Evolutionary conservation across 140 eudicot species (phyloP), one percentile per base, ranked within the genome.

Genomic region (Bidens hawaiensis): DNA sequence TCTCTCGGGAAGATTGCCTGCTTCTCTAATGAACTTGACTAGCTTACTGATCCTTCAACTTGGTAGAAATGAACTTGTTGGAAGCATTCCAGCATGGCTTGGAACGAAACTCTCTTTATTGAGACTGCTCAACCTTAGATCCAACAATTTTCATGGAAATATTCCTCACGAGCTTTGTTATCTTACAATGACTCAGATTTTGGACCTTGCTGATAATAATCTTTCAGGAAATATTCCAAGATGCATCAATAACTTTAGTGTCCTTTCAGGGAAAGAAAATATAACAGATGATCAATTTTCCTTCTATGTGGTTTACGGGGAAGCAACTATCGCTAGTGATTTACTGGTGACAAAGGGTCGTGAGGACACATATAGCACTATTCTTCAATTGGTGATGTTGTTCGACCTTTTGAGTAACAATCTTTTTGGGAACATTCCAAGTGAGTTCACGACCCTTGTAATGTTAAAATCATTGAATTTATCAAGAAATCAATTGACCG

Each of bases 401-500:
- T n/a, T n/a, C n/a, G n/a, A n/a, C n/a, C n/a, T n/a, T n/a, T n/a
- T 75, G 1, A 5, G 17, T 49, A 67, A 75, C 65, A 51, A 51
- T 5, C n/a, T 67, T 36, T 14, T 22, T 12, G 79, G 79, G 30
- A 6, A 25, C 16, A 75, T 75, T 10, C 79, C 79, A 12, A 34
- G 18, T 15, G 75, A 75, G 68, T 2, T 75, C 14, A 51, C 38
- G 14, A 9, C 22, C 27, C 70, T 75, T 0, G 24, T 8, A n/a
- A 27, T 9, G 31, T 40, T 75, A 26, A 22, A 4, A 5, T 75
- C 75, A 2, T 33, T 74, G 21, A 67, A 74, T 38, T 7, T 74
- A 30, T 74, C 79, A 19, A 64, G 70, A 27, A 75, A 69, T 68
- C n/a, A n/a, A n/a, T n/a, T n/a, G n/a, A n/a, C n/a, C n/a, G n/a